Percentiles rank a stretch among this genome's conserved stretches.
These are phyloP conservation scores for Fistulifera pelliculosa DNA, from an alignment of 108 stramenopile species.

Conservation along the genomic window DNA sequence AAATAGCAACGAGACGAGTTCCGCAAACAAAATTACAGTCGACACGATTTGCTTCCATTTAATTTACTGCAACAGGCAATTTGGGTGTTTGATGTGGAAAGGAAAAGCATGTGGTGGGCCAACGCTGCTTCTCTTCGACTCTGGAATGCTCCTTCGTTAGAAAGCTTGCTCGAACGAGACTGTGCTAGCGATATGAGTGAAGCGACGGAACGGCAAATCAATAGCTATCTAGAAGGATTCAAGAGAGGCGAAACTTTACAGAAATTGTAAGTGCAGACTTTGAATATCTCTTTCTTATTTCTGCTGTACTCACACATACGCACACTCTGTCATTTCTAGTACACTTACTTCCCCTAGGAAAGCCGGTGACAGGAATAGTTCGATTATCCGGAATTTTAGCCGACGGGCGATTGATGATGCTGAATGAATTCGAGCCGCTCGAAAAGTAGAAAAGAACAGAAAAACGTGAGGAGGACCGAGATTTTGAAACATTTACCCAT, in stretches of 20 bases:
- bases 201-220: constrained; percentile 15
- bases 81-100: constrained; percentile 21
- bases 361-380: too few species aligned
- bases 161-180: constrained; percentile 11
- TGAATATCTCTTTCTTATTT: too few species aligned
- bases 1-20: background rate
- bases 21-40: background rate
- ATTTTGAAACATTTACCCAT: constrained; percentile 14
- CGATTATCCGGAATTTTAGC: too few species aligned
- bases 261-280: too few species aligned
- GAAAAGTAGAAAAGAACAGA: too few species aligned
- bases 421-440: too few species aligned
- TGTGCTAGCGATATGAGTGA: constrained; percentile 9
- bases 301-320: too few species aligned
- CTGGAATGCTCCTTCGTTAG: constrained; percentile 14
- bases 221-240: constrained; percentile 13
- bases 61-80: constrained; percentile 18
- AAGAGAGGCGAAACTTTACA: constrained; percentile 15
- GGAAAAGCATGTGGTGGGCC: constrained; percentile 21
- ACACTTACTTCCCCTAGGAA: too few species aligned
- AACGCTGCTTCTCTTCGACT: constrained; percentile 13
- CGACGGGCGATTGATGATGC: too few species aligned
- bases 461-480: too few species aligned
- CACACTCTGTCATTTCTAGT: too few species aligned
- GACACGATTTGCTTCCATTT: constrained; percentile 5